phyloP scores from a whole-genome alignment of 768 basidiomycete species.

The Collybiopsis luxurians region DNA sequence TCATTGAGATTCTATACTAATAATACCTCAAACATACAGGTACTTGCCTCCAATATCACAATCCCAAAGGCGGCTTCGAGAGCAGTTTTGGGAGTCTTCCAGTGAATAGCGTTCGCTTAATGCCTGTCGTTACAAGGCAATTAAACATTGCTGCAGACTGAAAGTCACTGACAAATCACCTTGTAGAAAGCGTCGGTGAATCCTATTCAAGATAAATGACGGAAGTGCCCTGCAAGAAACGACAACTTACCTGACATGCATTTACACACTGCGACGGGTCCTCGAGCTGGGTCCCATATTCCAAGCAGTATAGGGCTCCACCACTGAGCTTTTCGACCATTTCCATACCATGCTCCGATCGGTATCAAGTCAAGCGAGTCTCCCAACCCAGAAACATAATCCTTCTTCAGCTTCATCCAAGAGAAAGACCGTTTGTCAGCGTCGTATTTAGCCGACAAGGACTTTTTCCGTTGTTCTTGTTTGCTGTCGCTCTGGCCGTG shows the following conservation, averaged over 20 bases:
- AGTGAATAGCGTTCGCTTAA: constrained; percentile 64
- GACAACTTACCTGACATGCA: constrained; percentile 70
- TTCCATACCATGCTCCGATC: constrained; percentile 85
- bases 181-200: constrained; percentile 86
- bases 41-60: constrained; percentile 61
- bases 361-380: constrained; percentile 74
- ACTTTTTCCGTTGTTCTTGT: constrained; percentile 52
- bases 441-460: constrained; percentile 85
- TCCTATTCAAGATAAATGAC: constrained; percentile 31
- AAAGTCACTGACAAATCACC: constrained; percentile 29
- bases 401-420: constrained; percentile 93
- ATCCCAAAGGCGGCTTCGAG: constrained; percentile 50
- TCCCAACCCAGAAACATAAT: constrained; percentile 80
- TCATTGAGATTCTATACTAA: constrained; percentile 1
- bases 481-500: constrained; percentile 31
- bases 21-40: constrained; percentile 1
- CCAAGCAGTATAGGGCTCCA: constrained; percentile 89
- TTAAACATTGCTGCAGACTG: neutral
- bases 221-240: neutral
- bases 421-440: constrained; percentile 82
- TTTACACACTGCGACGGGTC: constrained; percentile 80
- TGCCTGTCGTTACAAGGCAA: constrained; percentile 37
- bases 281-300: constrained; percentile 62
- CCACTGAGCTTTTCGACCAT: constrained; percentile 87
- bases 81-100: constrained; percentile 53